Percentiles rank a stretch among this genome's conserved stretches.
phyloP scores from a whole-genome alignment of 805 yeast species.

The Nakazawaea peltata region DNA sequence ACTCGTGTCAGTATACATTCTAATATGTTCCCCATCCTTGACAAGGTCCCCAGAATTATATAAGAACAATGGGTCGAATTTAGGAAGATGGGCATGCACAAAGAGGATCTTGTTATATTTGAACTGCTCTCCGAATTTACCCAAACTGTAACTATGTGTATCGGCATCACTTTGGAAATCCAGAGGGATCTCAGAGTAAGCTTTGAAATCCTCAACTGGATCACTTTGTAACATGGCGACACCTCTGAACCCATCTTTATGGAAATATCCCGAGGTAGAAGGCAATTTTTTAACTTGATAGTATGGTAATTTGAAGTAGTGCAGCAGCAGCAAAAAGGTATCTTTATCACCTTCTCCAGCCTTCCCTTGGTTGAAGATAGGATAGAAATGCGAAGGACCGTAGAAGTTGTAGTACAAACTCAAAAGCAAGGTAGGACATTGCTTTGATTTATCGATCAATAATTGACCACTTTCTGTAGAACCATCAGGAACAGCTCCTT shows the following conservation, averaged over 20 bases:
- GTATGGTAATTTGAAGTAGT: slow-evolving; percentile 30
- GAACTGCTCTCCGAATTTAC: background rate
- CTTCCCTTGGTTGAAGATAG: slow-evolving; percentile 37
- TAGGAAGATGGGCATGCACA: slow-evolving; percentile 40
- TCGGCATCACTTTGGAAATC: background rate
- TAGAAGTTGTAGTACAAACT: slow-evolving; percentile 45
- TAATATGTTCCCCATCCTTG: background rate
- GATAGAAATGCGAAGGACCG: slow-evolving; percentile 41
- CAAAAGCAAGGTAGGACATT: slow-evolving; percentile 36
- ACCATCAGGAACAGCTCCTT: slow-evolving; percentile 44
- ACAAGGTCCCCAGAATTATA: background rate
- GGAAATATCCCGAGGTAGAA: slow-evolving; percentile 38
- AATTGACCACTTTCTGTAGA: slow-evolving; percentile 54
- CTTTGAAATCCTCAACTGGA: slow-evolving; percentile 33
- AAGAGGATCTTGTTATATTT: slow-evolving; percentile 13
- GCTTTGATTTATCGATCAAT: slow-evolving; percentile 38
- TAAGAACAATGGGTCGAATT: slow-evolving; percentile 31
- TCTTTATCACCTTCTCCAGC: slow-evolving; percentile 55
- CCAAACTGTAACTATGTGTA: background rate
- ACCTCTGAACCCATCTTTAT: slow-evolving; percentile 29
- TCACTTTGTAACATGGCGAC: slow-evolving; percentile 54
- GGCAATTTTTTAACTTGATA: slow-evolving; percentile 44
- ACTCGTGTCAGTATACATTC: slow-evolving; percentile 2
- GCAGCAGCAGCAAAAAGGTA: slow-evolving; percentile 46
- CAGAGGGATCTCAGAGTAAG: slow-evolving; percentile 12